Evolutionary conservation across 2,329 filamentous ascomycete genomes (phyloP).

Genomic region (Mariannaea elegans): DNA sequence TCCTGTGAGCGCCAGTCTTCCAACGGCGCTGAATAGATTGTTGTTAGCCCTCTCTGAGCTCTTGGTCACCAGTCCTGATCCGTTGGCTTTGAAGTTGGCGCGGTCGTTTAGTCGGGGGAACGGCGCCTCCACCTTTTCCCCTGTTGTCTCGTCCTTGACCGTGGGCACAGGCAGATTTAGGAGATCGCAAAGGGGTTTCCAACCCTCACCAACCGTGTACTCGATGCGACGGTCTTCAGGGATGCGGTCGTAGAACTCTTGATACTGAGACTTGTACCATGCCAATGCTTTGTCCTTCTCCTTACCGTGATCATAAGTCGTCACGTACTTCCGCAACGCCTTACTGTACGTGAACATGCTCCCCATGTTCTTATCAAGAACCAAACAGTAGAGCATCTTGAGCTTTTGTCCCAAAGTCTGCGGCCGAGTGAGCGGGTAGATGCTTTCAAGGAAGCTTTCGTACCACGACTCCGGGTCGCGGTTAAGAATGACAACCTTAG

Average conservation of each 20-base stretch:
- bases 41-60: conserved; percentile 35
- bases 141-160: conserved; percentile 42
- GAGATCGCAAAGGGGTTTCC: conserved; percentile 52
- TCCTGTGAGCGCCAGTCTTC: conserved; percentile 36
- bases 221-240: conserved; percentile 48
- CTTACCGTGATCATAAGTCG: conserved; percentile 43
- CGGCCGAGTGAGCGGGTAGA: conserved; percentile 42
- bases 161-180: conserved; percentile 49
- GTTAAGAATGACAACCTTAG: conserved; percentile 51
- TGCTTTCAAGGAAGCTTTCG: conserved; percentile 38
- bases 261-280: conserved; percentile 50
- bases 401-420: conserved; percentile 35
- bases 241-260: conserved; percentile 47
- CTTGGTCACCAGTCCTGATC: conserved; percentile 13
- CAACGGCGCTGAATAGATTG: conserved; percentile 36
- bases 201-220: conserved; percentile 51
- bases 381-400: conserved; percentile 41
- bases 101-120: conserved; percentile 47
- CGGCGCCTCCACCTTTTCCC: conserved; percentile 43
- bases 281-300: conserved; percentile 50
- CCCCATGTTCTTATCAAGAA: conserved; percentile 38
- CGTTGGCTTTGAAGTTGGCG: conserved; percentile 32
- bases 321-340: conserved; percentile 36
- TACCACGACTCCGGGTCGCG: conserved; percentile 51
- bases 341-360: conserved; percentile 41